These are phyloP conservation scores for Podaxis sp. DNA, from an alignment of 768 basidiomycete species.

Conservation along the genomic window DNA sequence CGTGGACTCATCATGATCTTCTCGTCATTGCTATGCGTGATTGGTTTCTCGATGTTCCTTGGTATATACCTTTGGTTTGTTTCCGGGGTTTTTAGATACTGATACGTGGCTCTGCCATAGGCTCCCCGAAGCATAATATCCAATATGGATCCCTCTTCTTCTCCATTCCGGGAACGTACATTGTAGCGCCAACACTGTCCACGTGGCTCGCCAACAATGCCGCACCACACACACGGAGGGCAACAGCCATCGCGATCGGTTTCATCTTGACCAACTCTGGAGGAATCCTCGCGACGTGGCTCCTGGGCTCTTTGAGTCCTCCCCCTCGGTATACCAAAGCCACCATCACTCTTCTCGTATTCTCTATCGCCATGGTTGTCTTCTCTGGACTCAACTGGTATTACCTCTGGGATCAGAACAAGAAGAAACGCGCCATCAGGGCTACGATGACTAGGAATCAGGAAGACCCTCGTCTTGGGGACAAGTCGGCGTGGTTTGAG, in stretches of 20 bases:
- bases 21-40: conserved; percentile 39
- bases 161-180: conserved; percentile 51
- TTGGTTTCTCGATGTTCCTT: conserved; percentile 59
- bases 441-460: conserved; percentile 27
- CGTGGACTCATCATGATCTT: conserved; percentile 50
- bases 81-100: neutral
- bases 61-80: conserved; percentile 30
- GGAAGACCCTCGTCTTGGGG: conserved; percentile 45
- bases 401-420: conserved; percentile 45
- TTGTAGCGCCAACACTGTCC: conserved; percentile 49
- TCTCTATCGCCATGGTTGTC: conserved; percentile 40
- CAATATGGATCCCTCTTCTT: conserved; percentile 61
- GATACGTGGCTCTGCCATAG: conserved; percentile 20
- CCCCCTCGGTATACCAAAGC: conserved; percentile 51
- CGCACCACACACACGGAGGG: conserved; percentile 54
- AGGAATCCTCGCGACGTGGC: conserved; percentile 63
- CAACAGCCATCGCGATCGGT: conserved; percentile 56
- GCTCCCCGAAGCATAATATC: conserved; percentile 35
- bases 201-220: conserved; percentile 68
- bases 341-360: conserved; percentile 39
- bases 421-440: conserved; percentile 41
- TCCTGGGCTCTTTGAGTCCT: conserved; percentile 49
- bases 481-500: conserved; percentile 53
- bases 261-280: conserved; percentile 60
- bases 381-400: conserved; percentile 35